These are phyloP conservation scores for Eucalyptus lansdowneana DNA, from an alignment of 345 rosid species.

Conservation along the genomic window DNA sequence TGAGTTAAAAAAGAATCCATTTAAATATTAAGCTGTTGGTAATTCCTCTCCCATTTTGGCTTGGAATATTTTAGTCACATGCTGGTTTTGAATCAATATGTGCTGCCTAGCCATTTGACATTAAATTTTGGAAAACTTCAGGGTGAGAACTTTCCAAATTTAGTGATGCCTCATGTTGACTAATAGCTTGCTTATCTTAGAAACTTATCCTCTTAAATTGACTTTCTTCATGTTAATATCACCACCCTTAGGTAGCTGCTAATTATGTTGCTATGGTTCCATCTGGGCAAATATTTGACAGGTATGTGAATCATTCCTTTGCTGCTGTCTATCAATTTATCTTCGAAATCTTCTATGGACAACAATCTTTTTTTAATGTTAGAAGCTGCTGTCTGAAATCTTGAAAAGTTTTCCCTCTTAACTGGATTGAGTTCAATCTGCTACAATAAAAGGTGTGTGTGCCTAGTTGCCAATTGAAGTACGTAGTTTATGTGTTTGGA, in stretches of 20 bases:
- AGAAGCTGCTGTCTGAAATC: background rate
- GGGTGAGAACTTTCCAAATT: background rate
- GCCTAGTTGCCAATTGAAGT: background rate
- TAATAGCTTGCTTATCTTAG: background rate
- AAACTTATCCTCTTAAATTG: background rate
- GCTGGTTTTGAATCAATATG: background rate
- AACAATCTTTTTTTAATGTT: background rate
- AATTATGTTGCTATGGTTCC: constrained; percentile 97
- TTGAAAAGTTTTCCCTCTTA: background rate
- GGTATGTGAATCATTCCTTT: constrained; percentile 17
- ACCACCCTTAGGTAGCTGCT: constrained; percentile 62
- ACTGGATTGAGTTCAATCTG: background rate
- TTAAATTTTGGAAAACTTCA: background rate
- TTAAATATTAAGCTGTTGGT: background rate
- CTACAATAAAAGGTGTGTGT: background rate
- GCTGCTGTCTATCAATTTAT: background rate
- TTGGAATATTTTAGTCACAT: background rate
- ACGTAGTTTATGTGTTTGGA: background rate
- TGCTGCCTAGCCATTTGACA: background rate
- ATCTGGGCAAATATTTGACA: constrained; percentile 87
- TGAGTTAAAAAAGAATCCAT: background rate
- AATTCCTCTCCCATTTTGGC: background rate
- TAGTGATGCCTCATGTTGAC: background rate
- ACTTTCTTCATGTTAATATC: background rate
- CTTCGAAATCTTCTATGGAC: background rate